Base-by-base conservation (phyloP, 192 early-diverging fungal species). In the Thamnidium elegans region DNA sequence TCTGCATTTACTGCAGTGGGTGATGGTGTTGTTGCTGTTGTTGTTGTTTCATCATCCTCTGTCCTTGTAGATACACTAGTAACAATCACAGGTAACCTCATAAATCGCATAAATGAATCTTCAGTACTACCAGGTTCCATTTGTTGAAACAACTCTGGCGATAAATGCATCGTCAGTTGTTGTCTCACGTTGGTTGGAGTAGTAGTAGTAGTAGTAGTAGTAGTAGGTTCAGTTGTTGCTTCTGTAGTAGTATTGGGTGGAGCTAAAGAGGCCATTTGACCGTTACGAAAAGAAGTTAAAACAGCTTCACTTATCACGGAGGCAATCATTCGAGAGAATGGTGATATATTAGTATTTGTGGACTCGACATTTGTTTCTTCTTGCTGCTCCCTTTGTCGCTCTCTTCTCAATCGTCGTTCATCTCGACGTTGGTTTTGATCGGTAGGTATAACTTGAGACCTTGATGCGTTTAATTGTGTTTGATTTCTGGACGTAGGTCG, bases 221-320 rank as follows among this genome's bases (percentile, higher is more conserved):
- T 45, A 1, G 14, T 45, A 15, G 14, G 8, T 45, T 1, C 26
- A 26, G 26, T 26, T 26, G 26, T 26, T 26, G 26, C 26, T 26
- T 26, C 26, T 26, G 26, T 26, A 26, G 26, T 26, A 26, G 3
- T 26, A 26, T 26, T 26, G 26, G 26, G 26, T 26, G 26, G 3
- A 39, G 36, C 36, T 39, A 39, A 39, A 39, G 36, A 39, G 4
- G 46, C 15, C 46, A 48, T 17, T 48, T 48, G 46, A 13, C 50
- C 51, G 9, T 52, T 52, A 11, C 26, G 15, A 23, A 58, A 58
- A 4, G 55, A 58, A 2, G 31, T 8, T 3, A 36, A 5, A 36
- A 58, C 55, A n/a, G 55, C 55, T 42, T 58, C 55, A 34, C 34
- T 58, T n/a, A 58, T 39, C 4, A 58, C 55, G 1, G 21, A 13